phyloP scores from a whole-genome alignment of 495 filamentous ascomycete species.

The Cenococcum geophilum region DNA sequence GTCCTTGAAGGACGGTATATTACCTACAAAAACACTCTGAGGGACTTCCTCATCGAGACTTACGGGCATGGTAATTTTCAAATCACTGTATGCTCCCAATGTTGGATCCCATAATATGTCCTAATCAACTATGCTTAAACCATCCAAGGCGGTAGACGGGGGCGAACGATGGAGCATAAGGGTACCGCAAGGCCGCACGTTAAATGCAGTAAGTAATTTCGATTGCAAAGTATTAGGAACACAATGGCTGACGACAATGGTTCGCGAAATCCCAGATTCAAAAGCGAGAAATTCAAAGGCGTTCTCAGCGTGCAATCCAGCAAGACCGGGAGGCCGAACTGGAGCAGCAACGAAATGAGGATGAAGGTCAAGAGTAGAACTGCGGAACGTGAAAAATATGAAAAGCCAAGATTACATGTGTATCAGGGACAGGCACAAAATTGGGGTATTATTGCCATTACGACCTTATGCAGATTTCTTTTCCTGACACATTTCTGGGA shows the following conservation, averaged over 20 bases:
- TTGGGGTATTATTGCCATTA: neutral
- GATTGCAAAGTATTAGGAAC: too few species aligned
- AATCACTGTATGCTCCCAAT: neutral
- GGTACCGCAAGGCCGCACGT: neutral
- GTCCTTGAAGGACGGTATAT: neutral
- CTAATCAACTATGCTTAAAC: neutral
- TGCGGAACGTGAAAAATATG: neutral
- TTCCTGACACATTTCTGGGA: neutral
- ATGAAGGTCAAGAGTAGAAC: neutral
- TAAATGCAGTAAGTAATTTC: slow-evolving; percentile 1
- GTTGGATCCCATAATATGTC: neutral
- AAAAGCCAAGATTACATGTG: neutral
- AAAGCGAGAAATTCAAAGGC: neutral
- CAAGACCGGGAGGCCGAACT: neutral
- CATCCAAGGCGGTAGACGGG: neutral
- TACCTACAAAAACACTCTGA: neutral
- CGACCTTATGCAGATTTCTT: neutral
- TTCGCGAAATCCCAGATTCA: neutral
- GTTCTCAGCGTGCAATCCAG: neutral
- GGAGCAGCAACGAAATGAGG: neutral
- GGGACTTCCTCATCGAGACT: neutral
- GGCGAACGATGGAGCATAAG: neutral
- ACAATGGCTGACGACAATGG: neutral
- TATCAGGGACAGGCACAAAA: neutral
- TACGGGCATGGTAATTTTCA: neutral